Percentiles rank a stretch among this genome's conserved stretches.
Evolutionary conservation across 768 basidiomycete genomes (phyloP).

Genomic region (Termitomyces sp.): DNA sequence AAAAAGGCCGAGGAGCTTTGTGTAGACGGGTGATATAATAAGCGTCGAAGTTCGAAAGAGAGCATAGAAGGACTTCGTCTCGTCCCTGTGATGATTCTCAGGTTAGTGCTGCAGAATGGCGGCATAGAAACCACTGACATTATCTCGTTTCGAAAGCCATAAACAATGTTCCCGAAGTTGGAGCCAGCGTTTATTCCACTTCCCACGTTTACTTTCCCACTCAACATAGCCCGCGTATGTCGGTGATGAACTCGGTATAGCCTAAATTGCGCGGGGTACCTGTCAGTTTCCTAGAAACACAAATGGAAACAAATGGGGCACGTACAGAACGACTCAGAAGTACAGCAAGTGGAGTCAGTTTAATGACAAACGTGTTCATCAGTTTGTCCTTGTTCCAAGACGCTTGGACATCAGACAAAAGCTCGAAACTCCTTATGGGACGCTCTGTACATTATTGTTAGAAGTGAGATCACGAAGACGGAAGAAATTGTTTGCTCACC

Average conservation of each 20-base stretch:
- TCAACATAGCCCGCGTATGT: slow-evolving; percentile 67
- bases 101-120: not conserved
- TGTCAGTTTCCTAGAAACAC: slow-evolving; percentile 5
- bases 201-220: slow-evolving; percentile 87
- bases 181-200: slow-evolving; percentile 94
- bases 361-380: slow-evolving; percentile 78
- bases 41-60: slow-evolving; percentile 85
- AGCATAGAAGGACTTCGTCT: slow-evolving; percentile 80
- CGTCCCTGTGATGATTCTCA: slow-evolving; percentile 55
- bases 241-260: slow-evolving; percentile 43
- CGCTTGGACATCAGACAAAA: slow-evolving; percentile 71
- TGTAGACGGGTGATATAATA: slow-evolving; percentile 74
- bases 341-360: slow-evolving; percentile 62
- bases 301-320: slow-evolving; percentile 6
- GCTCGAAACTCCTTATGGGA: slow-evolving; percentile 84
- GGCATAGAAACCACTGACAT: slow-evolving; percentile 41
- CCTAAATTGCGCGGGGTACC: slow-evolving; percentile 18
- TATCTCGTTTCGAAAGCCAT: slow-evolving; percentile 88
- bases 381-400: slow-evolving; percentile 88
- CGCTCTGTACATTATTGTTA: slow-evolving; percentile 56
- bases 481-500: slow-evolving; percentile 49
- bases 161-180: slow-evolving; percentile 82
- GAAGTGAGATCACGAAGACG: not conserved
- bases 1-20: slow-evolving; percentile 81
- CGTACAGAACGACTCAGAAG: slow-evolving; percentile 59